Percentiles rank a stretch among this genome's conserved stretches.
Conservation (phyloP, 1,284 basidiomycete species). For the Pholiota adiposa region DNA sequence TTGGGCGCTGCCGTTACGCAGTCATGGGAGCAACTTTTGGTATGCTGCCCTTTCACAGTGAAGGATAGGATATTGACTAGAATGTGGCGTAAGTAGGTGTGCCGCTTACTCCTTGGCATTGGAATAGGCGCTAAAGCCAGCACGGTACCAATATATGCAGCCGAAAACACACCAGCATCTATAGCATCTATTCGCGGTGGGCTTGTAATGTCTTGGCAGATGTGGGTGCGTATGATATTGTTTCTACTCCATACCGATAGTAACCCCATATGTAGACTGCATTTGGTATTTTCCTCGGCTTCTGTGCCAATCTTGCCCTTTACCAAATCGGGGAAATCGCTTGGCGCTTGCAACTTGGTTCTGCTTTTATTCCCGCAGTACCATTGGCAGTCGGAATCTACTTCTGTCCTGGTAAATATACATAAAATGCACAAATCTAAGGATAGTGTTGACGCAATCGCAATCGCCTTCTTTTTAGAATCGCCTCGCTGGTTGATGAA, state of each 20-base stretch:
- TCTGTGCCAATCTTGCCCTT: constrained; percentile 48
- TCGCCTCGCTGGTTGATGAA: constrained; percentile 71
- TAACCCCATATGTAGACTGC: constrained; percentile 38
- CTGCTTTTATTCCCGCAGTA: constrained; percentile 52
- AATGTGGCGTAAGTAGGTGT: constrained; percentile 30
- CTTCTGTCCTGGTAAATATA: constrained; percentile 47
- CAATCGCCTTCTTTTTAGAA: constrained; percentile 32
- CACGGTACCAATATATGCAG: constrained; percentile 59
- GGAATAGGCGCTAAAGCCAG: constrained; percentile 66
- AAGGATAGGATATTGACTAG: not conserved
- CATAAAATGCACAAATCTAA: not conserved
- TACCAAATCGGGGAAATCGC: constrained; percentile 45
- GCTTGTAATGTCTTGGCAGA: constrained; percentile 64
- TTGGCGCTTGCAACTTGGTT: constrained; percentile 57
- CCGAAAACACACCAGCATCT: constrained; percentile 58
- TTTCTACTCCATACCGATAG: not conserved
- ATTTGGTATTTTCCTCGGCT: constrained; percentile 57
- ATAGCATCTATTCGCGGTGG: constrained; percentile 67
- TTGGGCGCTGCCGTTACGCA: constrained; percentile 60
- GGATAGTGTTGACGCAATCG: not conserved
- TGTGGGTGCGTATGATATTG: constrained; percentile 44
- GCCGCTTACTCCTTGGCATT: constrained; percentile 58
- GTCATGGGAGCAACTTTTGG: constrained; percentile 51
- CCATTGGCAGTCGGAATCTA: constrained; percentile 47
- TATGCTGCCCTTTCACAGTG: constrained; percentile 21